Evolutionary conservation across 176 grass and related monocot genomes (phyloP).

Genomic region (Saccharum officinarum): DNA sequence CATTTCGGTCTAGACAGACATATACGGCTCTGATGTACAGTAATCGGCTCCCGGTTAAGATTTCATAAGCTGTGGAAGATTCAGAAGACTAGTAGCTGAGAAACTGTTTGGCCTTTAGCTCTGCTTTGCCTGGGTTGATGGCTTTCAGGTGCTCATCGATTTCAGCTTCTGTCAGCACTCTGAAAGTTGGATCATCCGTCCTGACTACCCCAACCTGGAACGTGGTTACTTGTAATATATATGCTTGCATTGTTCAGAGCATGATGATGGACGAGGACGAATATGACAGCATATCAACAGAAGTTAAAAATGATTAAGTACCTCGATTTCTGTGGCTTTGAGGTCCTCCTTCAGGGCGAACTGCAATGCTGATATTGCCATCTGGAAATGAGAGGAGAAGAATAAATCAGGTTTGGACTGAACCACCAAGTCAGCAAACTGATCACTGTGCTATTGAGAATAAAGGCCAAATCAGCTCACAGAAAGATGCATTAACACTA

Average conservation of each 20-base stretch:
- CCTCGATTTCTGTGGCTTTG: conserved; percentile 24
- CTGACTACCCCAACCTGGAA: conserved; percentile 28
- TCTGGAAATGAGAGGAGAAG: conserved; percentile 22
- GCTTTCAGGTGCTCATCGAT: conserved; percentile 19
- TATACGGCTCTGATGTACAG: neutral
- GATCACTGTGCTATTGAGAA: neutral
- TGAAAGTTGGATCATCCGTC: conserved; percentile 20
- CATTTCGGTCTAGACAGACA: neutral
- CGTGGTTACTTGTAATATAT: neutral
- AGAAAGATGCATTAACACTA: neutral
- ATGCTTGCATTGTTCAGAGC: neutral
- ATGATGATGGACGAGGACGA: neutral
- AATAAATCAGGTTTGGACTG: neutral
- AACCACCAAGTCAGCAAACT: neutral
- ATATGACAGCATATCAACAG: neutral
- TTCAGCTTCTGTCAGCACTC: neutral
- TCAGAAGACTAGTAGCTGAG: neutral
- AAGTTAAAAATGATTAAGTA: neutral
- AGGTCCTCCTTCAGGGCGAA: neutral
- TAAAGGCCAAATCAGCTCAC: neutral
- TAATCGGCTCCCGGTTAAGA: neutral
- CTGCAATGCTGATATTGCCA: conserved; percentile 31
- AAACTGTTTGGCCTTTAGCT: neutral
- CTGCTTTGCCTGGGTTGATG: neutral
- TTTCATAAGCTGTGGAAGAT: neutral